Evolutionary conservation across 1,139 yeast species (phyloP), one percentile per base, ranked within the genome.

Genomic region (Arxiozyma bovina): DNA sequence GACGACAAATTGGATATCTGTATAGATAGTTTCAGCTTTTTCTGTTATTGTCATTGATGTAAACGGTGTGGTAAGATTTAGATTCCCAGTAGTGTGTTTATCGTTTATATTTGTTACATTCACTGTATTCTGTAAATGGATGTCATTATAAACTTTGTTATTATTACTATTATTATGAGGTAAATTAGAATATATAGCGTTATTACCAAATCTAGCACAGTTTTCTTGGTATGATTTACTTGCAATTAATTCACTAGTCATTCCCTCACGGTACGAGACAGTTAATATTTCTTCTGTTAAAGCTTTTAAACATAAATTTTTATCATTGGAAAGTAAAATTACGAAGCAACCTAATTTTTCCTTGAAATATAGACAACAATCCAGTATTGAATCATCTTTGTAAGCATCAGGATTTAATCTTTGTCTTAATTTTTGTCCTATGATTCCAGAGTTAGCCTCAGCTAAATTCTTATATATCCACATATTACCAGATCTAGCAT

Each of bases 301-400:
- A 0, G 96, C 95, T 66, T 85, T 87, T 58, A 80, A 70, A 67
- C 96, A 88, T 22, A 91, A 73, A 65, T 90, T 90, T 61, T 83
- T 85, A 67, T 91, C 98, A 67, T 90, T 87, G 0, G 96, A 85
- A 53, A 89, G 63, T 40, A 87, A 69, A 5, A 89, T 78, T 5
- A 85, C 85, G 51, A 88, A 72, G 47, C 76, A 73, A 20, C 65
- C 57, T 17, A 76, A 66, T 27, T 67, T 66, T 23, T 74, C 69
- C 58, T 78, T 76, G 57, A 83, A 82, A 64, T 77, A 90, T 34
- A 85, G 63, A 62, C 96, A 86, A 66, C 96, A 89, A 69, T 91
- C 97, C 42, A 90, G 70, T 57, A 91, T 90, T 0, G 96, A 78
- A 63, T 90, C 96, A 67, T 91, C 98, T 55, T 87, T 85, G 0